These are phyloP conservation scores for Schizothecium vesticola DNA, from an alignment of 495 filamentous ascomycete species.

Conservation along the genomic window DNA sequence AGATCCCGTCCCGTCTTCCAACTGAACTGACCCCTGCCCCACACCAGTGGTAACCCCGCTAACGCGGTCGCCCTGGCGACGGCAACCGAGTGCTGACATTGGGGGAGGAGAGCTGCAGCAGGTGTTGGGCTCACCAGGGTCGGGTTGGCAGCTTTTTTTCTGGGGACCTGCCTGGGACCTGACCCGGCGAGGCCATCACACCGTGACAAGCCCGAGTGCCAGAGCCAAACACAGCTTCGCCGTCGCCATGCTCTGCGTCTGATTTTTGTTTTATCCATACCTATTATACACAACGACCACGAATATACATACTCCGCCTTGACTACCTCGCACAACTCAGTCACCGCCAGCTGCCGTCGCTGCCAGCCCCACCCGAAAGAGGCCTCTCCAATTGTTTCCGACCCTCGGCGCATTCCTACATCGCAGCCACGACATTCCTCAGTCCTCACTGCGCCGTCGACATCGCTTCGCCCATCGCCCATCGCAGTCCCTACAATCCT, in stretches of 20 bases:
- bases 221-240: background rate
- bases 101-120: background rate
- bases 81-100: background rate
- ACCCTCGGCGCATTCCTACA: background rate
- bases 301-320: background rate
- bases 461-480: background rate
- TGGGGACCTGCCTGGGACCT: background rate
- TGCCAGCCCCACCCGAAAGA: background rate
- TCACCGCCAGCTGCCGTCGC: background rate
- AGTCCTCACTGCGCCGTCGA: background rate
- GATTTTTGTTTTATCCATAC: background rate
- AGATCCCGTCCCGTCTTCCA: background rate
- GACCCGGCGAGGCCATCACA: background rate
- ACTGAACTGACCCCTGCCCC: background rate
- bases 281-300: background rate
- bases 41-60: background rate
- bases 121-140: background rate
- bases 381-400: background rate
- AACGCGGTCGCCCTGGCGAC: background rate
- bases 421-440: constrained; percentile 5
- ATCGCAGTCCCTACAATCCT: background rate
- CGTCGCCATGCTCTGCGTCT: background rate
- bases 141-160: background rate
- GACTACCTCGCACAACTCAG: background rate
- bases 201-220: background rate